Evolutionary conservation across 768 basidiomycete species (phyloP).

Genomic region (Lanmaoa pseudosensibilis): DNA sequence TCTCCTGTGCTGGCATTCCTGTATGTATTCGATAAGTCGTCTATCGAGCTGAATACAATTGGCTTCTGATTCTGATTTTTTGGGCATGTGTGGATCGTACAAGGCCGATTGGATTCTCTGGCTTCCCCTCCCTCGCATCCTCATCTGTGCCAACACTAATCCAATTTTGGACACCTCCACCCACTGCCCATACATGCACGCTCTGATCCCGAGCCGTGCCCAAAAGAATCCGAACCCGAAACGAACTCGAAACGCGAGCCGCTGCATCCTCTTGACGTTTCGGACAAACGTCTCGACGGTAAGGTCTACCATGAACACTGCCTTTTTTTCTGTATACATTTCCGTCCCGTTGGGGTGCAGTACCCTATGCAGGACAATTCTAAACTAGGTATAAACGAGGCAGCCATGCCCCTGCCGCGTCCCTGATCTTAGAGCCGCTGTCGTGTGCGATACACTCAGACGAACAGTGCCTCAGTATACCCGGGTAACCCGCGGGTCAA

Average conservation of each 20-base stretch:
- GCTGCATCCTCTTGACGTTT: background rate
- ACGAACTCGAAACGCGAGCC: background rate
- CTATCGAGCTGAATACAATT: slow-evolving; percentile 21
- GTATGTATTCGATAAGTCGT: slow-evolving; percentile 27
- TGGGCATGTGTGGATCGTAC: too few relatives aligned
- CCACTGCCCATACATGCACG: slow-evolving; percentile 39
- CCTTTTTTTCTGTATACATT: too few relatives aligned
- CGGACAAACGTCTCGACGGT: too few relatives aligned
- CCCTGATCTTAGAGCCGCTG: too few relatives aligned
- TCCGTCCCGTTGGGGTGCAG: too few relatives aligned
- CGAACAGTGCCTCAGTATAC: too few relatives aligned
- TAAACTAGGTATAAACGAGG: too few relatives aligned
- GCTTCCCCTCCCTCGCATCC: slow-evolving; percentile 50
- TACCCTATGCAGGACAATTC: too few relatives aligned
- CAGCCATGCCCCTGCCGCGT: too few relatives aligned
- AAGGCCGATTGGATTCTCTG: slow-evolving; percentile 17
- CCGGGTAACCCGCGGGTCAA: too few relatives aligned
- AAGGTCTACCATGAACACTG: too few relatives aligned
- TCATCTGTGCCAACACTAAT: slow-evolving; percentile 70
- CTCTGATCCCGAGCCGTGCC: background rate
- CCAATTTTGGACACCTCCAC: slow-evolving; percentile 67
- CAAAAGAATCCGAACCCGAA: background rate
- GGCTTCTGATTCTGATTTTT: background rate
- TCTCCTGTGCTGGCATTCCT: slow-evolving; percentile 8
- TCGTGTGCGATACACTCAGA: too few relatives aligned